Evolutionary conservation across 768 basidiomycete genomes (phyloP), one percentile per base, ranked within the genome.

Genomic region (Mycena rebaudengoi): DNA sequence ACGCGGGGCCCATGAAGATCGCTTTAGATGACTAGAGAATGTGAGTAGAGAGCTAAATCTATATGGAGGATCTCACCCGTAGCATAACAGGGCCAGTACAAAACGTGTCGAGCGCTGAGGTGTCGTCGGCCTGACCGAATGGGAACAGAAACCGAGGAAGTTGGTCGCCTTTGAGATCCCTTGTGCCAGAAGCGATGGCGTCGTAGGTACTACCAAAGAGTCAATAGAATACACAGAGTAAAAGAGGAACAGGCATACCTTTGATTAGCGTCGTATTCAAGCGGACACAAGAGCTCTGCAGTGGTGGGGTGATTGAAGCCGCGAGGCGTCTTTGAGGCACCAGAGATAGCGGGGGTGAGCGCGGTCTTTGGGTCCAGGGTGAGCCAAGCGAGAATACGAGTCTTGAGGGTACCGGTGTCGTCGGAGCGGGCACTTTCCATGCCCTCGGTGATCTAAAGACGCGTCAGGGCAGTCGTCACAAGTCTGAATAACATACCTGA

Each of bases 1-100:
- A n/a, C n/a, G n/a, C n/a, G n/a, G n/a, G n/a, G n/a, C 59, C 59
- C 59, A 60, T 60, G 11, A 33, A 44, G 40, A 60, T 40, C 1
- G 59, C 40, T 30, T 60, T 60, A 14, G 40, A 48, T 7, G 59
- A 16, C 59, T 60, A 6, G 23, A 11, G 21, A 4, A 11, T n/a
- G 25, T 25, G 2, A 46, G 45, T 18, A 48, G 37, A 7, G 43
- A 7, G 12, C n/a, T 32, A 21, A 6, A 10, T 3, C 18, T 18
- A 18, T 12, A 23, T 6, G 25, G 13, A n/a, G 25, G 28, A 10
- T 51, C 50, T 12, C 12, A 60, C 59, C 21, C 50, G 40, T 3
- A 60, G 18, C n/a, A 13, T 5, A n/a, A 60, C n/a, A 7, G 50
- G 40, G 5, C 59, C 59, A 23, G 37, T 53, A 4, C 16, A n/a